A percentile compares a stretch with the other conserved stretches of the same genome.
Evolutionary conservation across 1,284 basidiomycete species (phyloP).

Genomic region (Pseudozyma pruni): DNA sequence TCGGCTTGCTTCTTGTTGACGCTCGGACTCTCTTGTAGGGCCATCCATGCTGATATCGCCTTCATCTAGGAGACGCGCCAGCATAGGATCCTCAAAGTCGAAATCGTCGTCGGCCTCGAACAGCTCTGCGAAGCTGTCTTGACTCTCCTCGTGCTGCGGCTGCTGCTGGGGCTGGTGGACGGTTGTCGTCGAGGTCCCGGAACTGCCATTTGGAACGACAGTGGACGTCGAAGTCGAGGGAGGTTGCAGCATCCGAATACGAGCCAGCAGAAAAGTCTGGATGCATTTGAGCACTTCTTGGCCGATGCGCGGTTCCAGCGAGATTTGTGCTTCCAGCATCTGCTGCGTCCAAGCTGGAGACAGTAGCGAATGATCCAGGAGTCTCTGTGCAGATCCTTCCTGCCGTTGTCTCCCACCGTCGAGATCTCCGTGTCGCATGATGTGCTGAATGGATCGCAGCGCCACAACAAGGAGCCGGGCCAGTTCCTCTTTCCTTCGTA

Average conservation of each 20-base stretch:
- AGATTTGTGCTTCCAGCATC: constrained; percentile 73
- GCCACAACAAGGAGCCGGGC: constrained; percentile 51
- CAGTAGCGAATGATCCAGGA: constrained; percentile 77
- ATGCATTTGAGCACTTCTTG: constrained; percentile 75
- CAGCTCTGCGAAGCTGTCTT: constrained; percentile 80
- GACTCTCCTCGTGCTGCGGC: constrained; percentile 67
- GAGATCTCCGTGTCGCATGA: constrained; percentile 73
- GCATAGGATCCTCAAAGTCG: constrained; percentile 74
- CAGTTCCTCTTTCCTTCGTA: constrained; percentile 31
- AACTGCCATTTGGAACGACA: no score
- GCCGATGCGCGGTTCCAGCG: constrained; percentile 72
- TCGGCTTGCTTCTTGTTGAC: background rate
- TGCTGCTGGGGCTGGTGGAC: background rate
- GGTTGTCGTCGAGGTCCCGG: no score
- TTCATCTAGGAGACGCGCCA: constrained; percentile 73
- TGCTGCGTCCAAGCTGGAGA: constrained; percentile 74
- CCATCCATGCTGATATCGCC: constrained; percentile 41
- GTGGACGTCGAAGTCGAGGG: constrained; percentile 69
- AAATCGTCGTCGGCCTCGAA: constrained; percentile 71
- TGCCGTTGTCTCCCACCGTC: constrained; percentile 42
- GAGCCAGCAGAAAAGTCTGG: constrained; percentile 76
- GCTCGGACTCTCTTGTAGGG: constrained; percentile 69
- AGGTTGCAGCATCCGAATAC: constrained; percentile 69
- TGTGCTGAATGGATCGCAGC: constrained; percentile 74
- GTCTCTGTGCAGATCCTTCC: constrained; percentile 60